Evolutionary conservation across 331 rosid species (phyloP).

Genomic region (Rosa hybrid): DNA sequence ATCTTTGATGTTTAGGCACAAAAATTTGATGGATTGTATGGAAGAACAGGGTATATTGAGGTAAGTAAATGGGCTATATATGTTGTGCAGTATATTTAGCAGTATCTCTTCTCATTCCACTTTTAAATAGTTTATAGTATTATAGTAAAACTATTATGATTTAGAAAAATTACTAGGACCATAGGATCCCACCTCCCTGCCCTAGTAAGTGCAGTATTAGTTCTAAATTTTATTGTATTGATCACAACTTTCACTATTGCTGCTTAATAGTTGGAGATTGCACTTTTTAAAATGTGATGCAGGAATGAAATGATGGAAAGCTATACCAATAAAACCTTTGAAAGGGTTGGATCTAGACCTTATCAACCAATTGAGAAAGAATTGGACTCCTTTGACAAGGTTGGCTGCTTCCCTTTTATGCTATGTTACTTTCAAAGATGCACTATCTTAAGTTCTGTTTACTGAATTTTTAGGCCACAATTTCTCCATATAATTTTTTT

Average conservation of each 20-base stretch:
- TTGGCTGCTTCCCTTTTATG: conserved; percentile 31
- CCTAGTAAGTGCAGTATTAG: neutral
- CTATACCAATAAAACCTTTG: conserved; percentile 35
- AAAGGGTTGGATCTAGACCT: conserved; percentile 42
- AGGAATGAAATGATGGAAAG: conserved; percentile 59
- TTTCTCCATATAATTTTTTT: neutral
- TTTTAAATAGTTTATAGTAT: neutral
- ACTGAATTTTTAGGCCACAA: neutral
- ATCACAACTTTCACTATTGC: neutral
- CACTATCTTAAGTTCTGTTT: neutral
- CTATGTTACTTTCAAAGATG: conserved; percentile 4
- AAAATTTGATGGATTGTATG: conserved; percentile 69
- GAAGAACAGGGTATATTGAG: conserved; percentile 68
- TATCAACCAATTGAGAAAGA: conserved; percentile 45
- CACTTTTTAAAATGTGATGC: conserved; percentile 42
- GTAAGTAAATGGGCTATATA: conserved; percentile 44
- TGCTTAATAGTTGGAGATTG: neutral
- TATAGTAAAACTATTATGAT: neutral
- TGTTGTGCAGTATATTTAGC: neutral
- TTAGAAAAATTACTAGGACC: neutral
- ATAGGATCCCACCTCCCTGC: neutral
- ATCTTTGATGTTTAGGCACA: conserved; percentile 55
- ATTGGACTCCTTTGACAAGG: conserved; percentile 86
- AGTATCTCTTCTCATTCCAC: neutral
- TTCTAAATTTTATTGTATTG: neutral